Evolutionary conservation across 1,284 basidiomycete species (phyloP), one percentile per base, ranked within the genome.

Genomic region (Sanghuangporus baumii): DNA sequence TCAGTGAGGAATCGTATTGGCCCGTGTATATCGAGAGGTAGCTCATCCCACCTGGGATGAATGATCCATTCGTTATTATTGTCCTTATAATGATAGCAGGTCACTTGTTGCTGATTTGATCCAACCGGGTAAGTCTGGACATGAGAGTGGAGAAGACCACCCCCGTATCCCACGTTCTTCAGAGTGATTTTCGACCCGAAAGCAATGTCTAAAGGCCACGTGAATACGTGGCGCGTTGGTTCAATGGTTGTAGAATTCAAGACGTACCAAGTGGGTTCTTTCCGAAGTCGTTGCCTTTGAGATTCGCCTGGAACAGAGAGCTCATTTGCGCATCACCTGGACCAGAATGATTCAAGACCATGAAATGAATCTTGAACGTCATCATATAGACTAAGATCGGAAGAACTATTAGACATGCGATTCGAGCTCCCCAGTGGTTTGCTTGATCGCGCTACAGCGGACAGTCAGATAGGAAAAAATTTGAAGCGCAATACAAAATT

Each of bases 1-100:
- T 96, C 77, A 65, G 85, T 75, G 62, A 99, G 78, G 80, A 81
- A 96, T 41, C 80, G 81, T 50, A 96, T 75, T 6, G 86, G 83
- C 36, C 78, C 83, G 52, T 88, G 81, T 5, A 80, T 81, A 70
- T 93, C 82, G 68, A 89, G 81, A 0, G 76, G 74, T 0, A 85
- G 78, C 64, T 88, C 86, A 52, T 90, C 84, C 94, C 94, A 97
- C 3, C 80, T 81, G 2, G 94, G 94, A 1, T 89, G 81, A 68
- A 99, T 74, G 47, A 81, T 71, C 89, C 94, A 99, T 60, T 98
- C 84, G 77, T 99, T 99, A 82, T 99, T 99, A 63, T 88, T 86
- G 75, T 99, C 96, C 77, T 96, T 97, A 85, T 99, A 98, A 79
- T 99, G 96, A 75, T 99, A 99, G 77, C 96, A 99, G 0, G 96